Percentiles rank a stretch among this genome's conserved stretches.
Conservation (phyloP, 2,329 filamentous ascomycete species). For the Aspergillus sp. region DNA sequence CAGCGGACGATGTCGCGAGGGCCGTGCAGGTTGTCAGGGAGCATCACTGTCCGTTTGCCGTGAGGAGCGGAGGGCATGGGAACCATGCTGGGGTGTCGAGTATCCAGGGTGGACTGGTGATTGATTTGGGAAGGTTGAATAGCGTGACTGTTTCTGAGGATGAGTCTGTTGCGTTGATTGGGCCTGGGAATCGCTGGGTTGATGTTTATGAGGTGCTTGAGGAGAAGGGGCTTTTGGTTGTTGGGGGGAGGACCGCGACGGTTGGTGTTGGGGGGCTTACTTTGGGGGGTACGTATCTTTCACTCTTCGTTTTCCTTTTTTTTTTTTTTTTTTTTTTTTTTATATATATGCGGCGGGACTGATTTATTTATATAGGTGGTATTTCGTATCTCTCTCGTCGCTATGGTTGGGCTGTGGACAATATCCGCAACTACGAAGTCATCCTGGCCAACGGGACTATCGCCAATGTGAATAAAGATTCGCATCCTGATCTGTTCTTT, state of each 20-base stretch:
- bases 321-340: too few species aligned
- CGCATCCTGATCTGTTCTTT: slow-evolving; percentile 34
- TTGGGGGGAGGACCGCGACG: slow-evolving; percentile 28
- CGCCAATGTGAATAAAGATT: slow-evolving; percentile 4
- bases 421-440: slow-evolving; percentile 22
- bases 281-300: slow-evolving; percentile 17
- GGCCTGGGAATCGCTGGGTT: slow-evolving; percentile 34
- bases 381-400: slow-evolving; percentile 30
- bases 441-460: too few species aligned
- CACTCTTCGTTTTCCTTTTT: too few species aligned
- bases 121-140: slow-evolving; percentile 33
- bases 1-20: too few species aligned
- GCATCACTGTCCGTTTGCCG: slow-evolving; percentile 47
- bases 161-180: slow-evolving; percentile 27
- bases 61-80: slow-evolving; percentile 59
- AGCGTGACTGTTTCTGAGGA: slow-evolving; percentile 27
- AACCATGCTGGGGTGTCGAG: slow-evolving; percentile 56
- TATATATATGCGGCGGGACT: too few species aligned
- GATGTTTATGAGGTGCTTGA: slow-evolving; percentile 35
- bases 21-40: too few species aligned
- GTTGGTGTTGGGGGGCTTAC: slow-evolving; percentile 30
- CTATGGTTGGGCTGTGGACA: slow-evolving; percentile 30
- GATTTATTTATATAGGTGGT: slow-evolving; percentile 4
- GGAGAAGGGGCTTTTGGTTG: slow-evolving; percentile 20
- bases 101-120: slow-evolving; percentile 42